Evolutionary conservation across 2,329 filamentous ascomycete genomes (phyloP), one percentile per base, ranked within the genome.

Genomic region (Tolypocladium album): DNA sequence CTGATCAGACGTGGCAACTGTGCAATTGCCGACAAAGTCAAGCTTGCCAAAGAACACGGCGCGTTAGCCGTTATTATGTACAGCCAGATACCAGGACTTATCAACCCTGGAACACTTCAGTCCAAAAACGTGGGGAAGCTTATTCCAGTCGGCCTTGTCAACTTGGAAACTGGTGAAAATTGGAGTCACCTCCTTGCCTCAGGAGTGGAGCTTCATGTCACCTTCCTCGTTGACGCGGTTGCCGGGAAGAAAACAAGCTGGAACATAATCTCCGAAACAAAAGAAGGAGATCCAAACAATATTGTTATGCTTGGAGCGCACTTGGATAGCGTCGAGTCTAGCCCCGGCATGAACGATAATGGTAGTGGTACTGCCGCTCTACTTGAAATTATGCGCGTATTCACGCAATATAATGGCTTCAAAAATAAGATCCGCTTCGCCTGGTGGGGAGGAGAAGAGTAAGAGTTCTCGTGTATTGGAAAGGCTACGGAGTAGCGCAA

Each of bases 11-110:
- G 77, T 17, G 77, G 77, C 38, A 59, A 56, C 27, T 80, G 78
- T 61, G 68, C 70, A n/a, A 72, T 79, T 43, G 59, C 71, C 4
- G 71, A 74, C 59, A 79, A 78, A 68, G 67, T 76, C 42, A 74
- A 71, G 65, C 70, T 78, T 4, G 77, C 77, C 42, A 73, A 69
- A 63, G 68, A 69, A 2, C 68, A 74, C 38, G 76, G 76, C 43
- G 77, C 77, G 1, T 15, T 74, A 6, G 76, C 71, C 43, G 74
- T 80, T 1, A 72, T 88, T 56, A 75, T 88, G 61, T 87, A 85
- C 72, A 83, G 88, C 76, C 84, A 87, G 62, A 74, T 70, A 2
- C 70, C 77, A 0, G 82, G 80, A 1, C 61, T 60, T 3, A 56
- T 71, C 3, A 31, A 31, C 68, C 78, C 2, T 71, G 72, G 12